phyloP scores from a whole-genome alignment of 768 basidiomycete species.

The Jaapia argillacea region DNA sequence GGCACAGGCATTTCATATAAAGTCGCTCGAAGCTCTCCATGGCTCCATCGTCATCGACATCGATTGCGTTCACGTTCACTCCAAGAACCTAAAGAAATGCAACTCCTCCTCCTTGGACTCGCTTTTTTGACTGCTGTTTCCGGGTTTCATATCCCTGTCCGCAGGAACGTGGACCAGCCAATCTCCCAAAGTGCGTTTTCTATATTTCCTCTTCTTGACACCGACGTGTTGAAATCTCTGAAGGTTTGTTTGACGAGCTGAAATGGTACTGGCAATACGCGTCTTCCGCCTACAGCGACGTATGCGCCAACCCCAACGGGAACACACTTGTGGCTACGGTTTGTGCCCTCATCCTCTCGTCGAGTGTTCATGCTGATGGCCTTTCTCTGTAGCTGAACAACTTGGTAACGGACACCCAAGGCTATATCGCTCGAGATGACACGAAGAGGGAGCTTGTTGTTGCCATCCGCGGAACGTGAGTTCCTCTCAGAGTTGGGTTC shows the following conservation, averaged over 20 bases:
- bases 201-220: no score
- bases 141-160: no score
- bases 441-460: constrained; percentile 2
- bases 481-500: background rate
- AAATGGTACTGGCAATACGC: constrained; percentile 47
- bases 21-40: no score
- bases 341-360: background rate
- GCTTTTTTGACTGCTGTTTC: no score
- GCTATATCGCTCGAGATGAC: constrained; percentile 12
- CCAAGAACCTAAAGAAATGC: no score
- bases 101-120: no score
- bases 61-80: no score
- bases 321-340: constrained; percentile 29
- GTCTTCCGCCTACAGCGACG: constrained; percentile 33
- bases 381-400: constrained; percentile 1
- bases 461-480: constrained; percentile 36
- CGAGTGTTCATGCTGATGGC: background rate
- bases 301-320: constrained; percentile 43
- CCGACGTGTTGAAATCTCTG: no score
- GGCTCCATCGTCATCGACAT: no score
- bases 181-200: no score
- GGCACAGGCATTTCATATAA: no score
- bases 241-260: constrained; percentile 22
- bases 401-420: constrained; percentile 4
- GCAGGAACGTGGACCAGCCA: no score